These are phyloP conservation scores for Botrytis deweyae DNA, from an alignment of 2,329 filamentous ascomycete genomes.

Conservation along the genomic window DNA sequence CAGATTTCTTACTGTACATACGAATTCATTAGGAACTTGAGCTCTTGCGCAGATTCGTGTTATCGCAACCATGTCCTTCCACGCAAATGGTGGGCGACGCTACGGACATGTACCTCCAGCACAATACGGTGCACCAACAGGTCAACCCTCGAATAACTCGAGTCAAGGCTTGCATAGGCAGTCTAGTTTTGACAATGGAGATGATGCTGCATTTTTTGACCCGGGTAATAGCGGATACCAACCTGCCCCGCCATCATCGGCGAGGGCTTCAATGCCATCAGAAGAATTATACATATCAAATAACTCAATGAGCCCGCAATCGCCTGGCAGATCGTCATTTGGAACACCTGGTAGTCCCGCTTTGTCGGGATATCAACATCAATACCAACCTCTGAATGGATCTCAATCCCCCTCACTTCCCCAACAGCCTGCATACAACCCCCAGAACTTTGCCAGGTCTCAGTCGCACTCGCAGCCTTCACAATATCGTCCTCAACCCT, in stretches of 20 bases:
- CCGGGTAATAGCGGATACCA: constrained; percentile 38
- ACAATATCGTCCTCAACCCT: constrained; percentile 49
- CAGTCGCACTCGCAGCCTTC: constrained; percentile 41
- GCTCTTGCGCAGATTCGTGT: not conserved
- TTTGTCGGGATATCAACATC: constrained; percentile 51
- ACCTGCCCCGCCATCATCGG: constrained; percentile 34
- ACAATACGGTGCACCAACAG: constrained; percentile 52
- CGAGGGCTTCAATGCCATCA: constrained; percentile 37
- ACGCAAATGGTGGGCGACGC: constrained; percentile 57
- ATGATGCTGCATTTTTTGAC: constrained; percentile 61
- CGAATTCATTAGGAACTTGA: not conserved
- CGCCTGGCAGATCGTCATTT: constrained; percentile 33
- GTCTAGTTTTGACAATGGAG: constrained; percentile 73
- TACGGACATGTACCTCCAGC: constrained; percentile 67
- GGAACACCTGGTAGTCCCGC: constrained; percentile 34
- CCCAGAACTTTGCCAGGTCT: constrained; percentile 55
- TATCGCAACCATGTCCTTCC: constrained; percentile 56
- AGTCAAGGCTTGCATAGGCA: constrained; percentile 49
- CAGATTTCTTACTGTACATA: not conserved
- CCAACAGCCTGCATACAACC: constrained; percentile 55
- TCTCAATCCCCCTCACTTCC: constrained; percentile 40
- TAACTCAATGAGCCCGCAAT: constrained; percentile 32
- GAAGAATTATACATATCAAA: constrained; percentile 63
- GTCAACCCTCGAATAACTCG: constrained; percentile 40
- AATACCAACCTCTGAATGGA: constrained; percentile 48